Evolutionary conservation across 805 yeast genomes (phyloP).

Genomic region (Candida palmyrensis): DNA sequence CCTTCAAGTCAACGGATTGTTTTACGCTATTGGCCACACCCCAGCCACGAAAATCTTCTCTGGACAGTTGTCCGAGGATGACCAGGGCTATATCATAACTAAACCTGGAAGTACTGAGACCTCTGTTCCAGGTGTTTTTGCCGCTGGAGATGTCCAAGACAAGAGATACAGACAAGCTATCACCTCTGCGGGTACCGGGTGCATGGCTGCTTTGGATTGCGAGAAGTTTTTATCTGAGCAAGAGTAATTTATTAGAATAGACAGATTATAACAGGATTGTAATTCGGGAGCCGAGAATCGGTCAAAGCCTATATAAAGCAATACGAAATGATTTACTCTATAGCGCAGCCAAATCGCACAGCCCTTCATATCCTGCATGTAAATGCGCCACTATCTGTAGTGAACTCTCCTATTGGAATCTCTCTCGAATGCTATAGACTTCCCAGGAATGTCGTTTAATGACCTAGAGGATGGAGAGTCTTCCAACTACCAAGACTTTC

Average conservation of each 20-base stretch:
- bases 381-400: background rate
- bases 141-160: constrained; percentile 99
- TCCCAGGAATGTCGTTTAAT: constrained; percentile 22
- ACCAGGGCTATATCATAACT: constrained; percentile 82
- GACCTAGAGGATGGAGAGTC: constrained; percentile 25
- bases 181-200: constrained; percentile 99
- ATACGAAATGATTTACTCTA: no score
- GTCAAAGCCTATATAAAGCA: no score
- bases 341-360: no score
- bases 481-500: constrained; percentile 29
- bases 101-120: constrained; percentile 86
- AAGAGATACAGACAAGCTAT: constrained; percentile 96
- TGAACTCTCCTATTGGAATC: background rate
- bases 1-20: constrained; percentile 81
- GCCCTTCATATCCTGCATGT: background rate
- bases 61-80: constrained; percentile 79
- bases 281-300: no score
- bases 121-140: constrained; percentile 85
- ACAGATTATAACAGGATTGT: no score
- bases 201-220: constrained; percentile 98
- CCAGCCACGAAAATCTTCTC: constrained; percentile 87
- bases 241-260: constrained; percentile 10
- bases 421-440: background rate
- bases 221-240: constrained; percentile 74
- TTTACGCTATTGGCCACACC: constrained; percentile 96